Evolutionary conservation across 768 basidiomycete species (phyloP).

Genomic region (Fibroporia radiculosa): DNA sequence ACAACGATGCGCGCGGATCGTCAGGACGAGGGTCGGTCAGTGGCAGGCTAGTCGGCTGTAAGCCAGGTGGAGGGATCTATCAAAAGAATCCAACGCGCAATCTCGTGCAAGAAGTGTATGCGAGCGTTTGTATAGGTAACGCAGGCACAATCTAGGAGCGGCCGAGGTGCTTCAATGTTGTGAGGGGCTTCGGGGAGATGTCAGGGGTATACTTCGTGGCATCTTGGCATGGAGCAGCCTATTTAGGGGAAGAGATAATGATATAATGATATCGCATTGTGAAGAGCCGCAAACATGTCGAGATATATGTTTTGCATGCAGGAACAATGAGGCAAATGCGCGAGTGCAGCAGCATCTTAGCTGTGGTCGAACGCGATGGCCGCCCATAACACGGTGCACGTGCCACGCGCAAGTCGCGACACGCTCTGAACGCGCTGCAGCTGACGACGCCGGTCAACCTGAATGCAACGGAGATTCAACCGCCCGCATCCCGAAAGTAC

Average conservation of each 20-base stretch:
- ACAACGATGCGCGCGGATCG: slow-evolving; percentile 12
- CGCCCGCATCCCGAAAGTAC: too few relatives aligned
- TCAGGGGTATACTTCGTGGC: neutral
- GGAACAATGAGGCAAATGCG: slow-evolving; percentile 17
- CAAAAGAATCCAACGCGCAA: neutral
- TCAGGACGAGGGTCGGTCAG: slow-evolving; percentile 10
- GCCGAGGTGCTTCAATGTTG: neutral
- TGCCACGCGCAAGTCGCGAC: slow-evolving; percentile 17
- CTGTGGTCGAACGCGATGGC: slow-evolving; percentile 4
- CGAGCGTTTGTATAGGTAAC: neutral
- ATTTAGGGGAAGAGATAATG: slow-evolving; percentile 1
- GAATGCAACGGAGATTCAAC: neutral
- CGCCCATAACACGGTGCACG: slow-evolving; percentile 21
- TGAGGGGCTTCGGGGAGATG: neutral
- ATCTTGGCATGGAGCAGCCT: slow-evolving; percentile 6
- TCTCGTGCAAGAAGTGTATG: neutral
- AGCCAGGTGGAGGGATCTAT: slow-evolving; percentile 3
- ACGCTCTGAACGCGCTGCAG: slow-evolving; percentile 9
- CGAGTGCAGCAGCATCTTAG: slow-evolving; percentile 6
- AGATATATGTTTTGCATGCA: slow-evolving; percentile 10
- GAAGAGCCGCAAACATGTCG: neutral
- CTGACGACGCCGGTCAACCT: neutral
- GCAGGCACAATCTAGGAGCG: neutral
- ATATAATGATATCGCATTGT: neutral
- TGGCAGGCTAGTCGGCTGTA: slow-evolving; percentile 9